Percentiles rank a stretch among this genome's conserved stretches.
phyloP scores from a whole-genome alignment of 441 rosid species.

The Eruca vesicaria region DNA sequence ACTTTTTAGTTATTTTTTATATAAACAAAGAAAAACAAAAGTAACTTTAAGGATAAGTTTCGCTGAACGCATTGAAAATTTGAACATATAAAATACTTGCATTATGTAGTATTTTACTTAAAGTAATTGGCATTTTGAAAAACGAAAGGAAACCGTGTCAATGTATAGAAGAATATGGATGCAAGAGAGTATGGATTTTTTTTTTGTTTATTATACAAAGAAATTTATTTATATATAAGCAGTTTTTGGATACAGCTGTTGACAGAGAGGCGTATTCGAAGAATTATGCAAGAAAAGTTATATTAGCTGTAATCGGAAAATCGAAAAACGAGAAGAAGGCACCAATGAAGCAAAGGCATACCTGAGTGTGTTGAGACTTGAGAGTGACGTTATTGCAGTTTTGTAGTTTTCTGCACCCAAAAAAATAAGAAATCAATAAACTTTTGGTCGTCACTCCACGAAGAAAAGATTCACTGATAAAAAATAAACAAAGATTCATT shows the following conservation, averaged over 20 bases:
- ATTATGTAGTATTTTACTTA: not conserved
- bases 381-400: slow-evolving; percentile 28
- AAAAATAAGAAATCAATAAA: not conserved
- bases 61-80: not conserved
- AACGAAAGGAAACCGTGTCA: slow-evolving; percentile 18
- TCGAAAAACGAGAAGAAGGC: slow-evolving; percentile 19
- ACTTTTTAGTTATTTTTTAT: not conserved
- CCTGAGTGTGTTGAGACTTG: slow-evolving; percentile 22
- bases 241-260: slow-evolving; percentile 32
- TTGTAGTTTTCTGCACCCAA: slow-evolving; percentile 9
- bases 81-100: not conserved
- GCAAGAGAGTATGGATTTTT: slow-evolving; percentile 12
- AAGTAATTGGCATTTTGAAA: slow-evolving; percentile 4
- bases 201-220: not conserved
- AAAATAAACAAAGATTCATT: slow-evolving; percentile 1
- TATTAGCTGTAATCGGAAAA: slow-evolving; percentile 25
- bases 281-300: not conserved
- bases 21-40: not conserved
- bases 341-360: slow-evolving; percentile 32
- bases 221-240: not conserved
- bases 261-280: slow-evolving; percentile 30
- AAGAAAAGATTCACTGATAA: slow-evolving; percentile 5
- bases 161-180: not conserved
- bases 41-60: slow-evolving; percentile 26
- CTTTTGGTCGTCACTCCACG: slow-evolving; percentile 21